Percentiles rank a stretch among this genome's conserved stretches.
These are phyloP conservation scores for Sarocladiaceae sp. DNA, from an alignment of 2,329 filamentous ascomycete species.

Conservation along the genomic window DNA sequence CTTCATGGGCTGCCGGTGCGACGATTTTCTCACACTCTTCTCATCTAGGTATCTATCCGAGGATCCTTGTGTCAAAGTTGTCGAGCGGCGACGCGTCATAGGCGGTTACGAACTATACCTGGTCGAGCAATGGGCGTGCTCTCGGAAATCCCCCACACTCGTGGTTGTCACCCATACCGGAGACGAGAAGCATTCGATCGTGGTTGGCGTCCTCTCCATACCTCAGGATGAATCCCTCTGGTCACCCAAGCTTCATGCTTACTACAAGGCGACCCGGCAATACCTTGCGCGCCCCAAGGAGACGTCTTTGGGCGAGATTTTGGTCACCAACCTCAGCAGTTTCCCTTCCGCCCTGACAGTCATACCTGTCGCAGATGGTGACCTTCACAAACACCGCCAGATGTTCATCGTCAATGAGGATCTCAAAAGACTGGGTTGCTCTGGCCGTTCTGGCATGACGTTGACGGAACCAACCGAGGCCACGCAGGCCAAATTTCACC, in stretches of 20 bases:
- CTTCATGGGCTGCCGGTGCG: background rate
- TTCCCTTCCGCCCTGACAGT: conserved; percentile 91
- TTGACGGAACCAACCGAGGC: conserved; percentile 73
- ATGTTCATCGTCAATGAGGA: conserved; percentile 93
- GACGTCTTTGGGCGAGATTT: conserved; percentile 76
- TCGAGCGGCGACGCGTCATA: conserved; percentile 67
- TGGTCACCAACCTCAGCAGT: conserved; percentile 89
- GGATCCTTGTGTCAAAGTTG: conserved; percentile 69
- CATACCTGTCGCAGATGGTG: conserved; percentile 84
- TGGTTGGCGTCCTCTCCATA: conserved; percentile 76
- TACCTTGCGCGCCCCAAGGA: conserved; percentile 82
- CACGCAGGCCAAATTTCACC: conserved; percentile 85
- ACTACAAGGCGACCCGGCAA: conserved; percentile 81
- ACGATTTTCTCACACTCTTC: background rate
- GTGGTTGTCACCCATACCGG: conserved; percentile 92
- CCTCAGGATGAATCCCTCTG: conserved; percentile 75
- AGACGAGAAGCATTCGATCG: conserved; percentile 71
- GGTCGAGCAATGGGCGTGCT: conserved; percentile 97
- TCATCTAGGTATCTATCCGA: conserved; percentile 72
- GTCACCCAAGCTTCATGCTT: conserved; percentile 74
- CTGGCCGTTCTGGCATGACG: conserved; percentile 81
- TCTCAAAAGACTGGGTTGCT: conserved; percentile 86
- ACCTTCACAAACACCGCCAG: conserved; percentile 73
- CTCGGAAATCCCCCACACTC: conserved; percentile 82
- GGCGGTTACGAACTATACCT: conserved; percentile 89